A percentile compares a stretch with the other conserved stretches of the same genome.
Conservation (phyloP, 2,329 filamentous ascomycete genomes). For the Aspergillus texensis region DNA sequence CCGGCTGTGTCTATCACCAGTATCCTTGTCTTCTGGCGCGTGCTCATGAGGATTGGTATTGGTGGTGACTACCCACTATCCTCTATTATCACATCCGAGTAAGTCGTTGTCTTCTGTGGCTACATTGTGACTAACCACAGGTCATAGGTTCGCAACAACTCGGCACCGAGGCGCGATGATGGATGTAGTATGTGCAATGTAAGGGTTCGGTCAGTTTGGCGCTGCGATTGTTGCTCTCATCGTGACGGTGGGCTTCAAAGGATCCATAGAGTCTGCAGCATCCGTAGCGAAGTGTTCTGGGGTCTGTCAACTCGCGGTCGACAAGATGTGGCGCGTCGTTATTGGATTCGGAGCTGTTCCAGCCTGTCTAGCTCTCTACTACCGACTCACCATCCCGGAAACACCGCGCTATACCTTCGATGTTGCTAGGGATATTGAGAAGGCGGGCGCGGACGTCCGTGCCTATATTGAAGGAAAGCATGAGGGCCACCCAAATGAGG, state of each 20-base stretch:
- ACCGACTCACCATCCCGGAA: constrained; percentile 83
- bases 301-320: constrained; percentile 69
- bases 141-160: constrained; percentile 71
- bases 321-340: constrained; percentile 85
- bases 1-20: constrained; percentile 60
- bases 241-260: constrained; percentile 71
- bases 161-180: constrained; percentile 88
- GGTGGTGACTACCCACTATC: constrained; percentile 83
- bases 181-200: constrained; percentile 84
- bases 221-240: constrained; percentile 78
- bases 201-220: constrained; percentile 77
- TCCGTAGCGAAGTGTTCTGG: constrained; percentile 61
- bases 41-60: constrained; percentile 77
- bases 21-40: constrained; percentile 75
- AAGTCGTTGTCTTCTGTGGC: constrained; percentile 25
- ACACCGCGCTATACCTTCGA: constrained; percentile 89
- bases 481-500: constrained; percentile 67
- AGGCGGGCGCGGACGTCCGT: constrained; percentile 71
- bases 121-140: constrained; percentile 4
- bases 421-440: constrained; percentile 72
- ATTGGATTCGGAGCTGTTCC: constrained; percentile 79
- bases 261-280: constrained; percentile 58
- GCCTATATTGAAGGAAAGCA: constrained; percentile 71
- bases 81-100: constrained; percentile 81
- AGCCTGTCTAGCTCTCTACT: constrained; percentile 80